Evolutionary conservation across 2,329 filamentous ascomycete genomes (phyloP).

Genomic region (Didymella segeticola): DNA sequence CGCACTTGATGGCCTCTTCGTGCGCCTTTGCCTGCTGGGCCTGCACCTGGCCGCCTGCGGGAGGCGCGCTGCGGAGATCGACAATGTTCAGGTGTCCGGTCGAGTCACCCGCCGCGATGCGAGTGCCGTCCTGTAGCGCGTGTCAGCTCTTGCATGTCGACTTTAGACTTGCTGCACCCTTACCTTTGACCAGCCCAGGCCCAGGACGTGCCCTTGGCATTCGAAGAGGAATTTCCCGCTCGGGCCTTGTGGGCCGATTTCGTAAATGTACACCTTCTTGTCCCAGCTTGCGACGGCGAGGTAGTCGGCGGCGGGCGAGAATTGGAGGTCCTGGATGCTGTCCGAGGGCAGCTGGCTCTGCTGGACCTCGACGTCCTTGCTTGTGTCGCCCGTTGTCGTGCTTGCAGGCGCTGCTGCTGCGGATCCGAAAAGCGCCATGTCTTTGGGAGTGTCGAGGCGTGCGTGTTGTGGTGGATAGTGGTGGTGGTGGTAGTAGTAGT

Average conservation of each 20-base stretch:
- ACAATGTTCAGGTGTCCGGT: slow-evolving; percentile 91
- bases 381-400: slow-evolving; percentile 87
- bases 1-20: slow-evolving; percentile 80
- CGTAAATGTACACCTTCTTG: slow-evolving; percentile 96
- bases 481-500: slow-evolving; percentile 5
- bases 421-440: slow-evolving; percentile 69
- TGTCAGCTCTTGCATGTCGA: slow-evolving; percentile 20
- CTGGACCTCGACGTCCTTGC: slow-evolving; percentile 81
- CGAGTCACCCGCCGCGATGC: slow-evolving; percentile 84
- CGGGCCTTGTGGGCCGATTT: slow-evolving; percentile 82
- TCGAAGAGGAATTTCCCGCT: slow-evolving; percentile 86
- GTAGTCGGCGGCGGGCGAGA: slow-evolving; percentile 79
- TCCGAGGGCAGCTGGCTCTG: slow-evolving; percentile 76
- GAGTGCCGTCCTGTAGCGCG: slow-evolving; percentile 78
- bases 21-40: slow-evolving; percentile 71
- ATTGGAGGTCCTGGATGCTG: slow-evolving; percentile 85
- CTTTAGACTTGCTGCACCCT: slow-evolving; percentile 34
- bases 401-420: slow-evolving; percentile 60
- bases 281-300: slow-evolving; percentile 95
- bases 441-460: background rate
- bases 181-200: slow-evolving; percentile 88
- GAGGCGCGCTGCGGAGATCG: slow-evolving; percentile 67
- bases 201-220: slow-evolving; percentile 80
- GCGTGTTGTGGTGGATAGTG: background rate
- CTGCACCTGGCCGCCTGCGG: slow-evolving; percentile 31